Conservation (phyloP, 768 basidiomycete species). For the Mycena venus region DNA sequence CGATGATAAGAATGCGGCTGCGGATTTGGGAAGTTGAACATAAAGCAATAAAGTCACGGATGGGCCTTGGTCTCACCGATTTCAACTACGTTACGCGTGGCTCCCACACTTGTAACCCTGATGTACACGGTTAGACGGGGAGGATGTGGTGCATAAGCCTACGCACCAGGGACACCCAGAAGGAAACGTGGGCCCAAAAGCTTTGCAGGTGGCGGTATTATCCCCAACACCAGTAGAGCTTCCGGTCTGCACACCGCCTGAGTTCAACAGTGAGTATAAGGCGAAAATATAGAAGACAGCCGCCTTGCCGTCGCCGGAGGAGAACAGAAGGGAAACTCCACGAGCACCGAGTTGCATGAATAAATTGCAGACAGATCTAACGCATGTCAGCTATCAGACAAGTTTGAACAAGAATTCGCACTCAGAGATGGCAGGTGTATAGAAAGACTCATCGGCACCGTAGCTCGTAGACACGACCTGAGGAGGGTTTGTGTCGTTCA, state of each 20-base stretch:
- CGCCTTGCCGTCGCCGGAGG: constrained; percentile 62
- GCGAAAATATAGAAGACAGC: neutral
- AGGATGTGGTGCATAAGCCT: neutral
- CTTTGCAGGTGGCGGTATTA: neutral
- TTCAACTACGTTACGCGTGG: neutral
- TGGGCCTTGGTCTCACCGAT: neutral
- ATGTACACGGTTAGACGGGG: neutral
- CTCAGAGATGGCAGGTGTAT: neutral
- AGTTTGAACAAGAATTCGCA: neutral
- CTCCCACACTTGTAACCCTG: neutral
- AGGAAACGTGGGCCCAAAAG: neutral
- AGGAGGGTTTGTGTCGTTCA: neutral
- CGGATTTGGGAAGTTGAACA: neutral
- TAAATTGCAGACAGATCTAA: constrained; percentile 11
- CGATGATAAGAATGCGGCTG: neutral
- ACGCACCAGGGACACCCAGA: neutral
- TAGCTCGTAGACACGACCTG: neutral
- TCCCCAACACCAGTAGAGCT: neutral
- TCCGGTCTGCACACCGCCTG: neutral
- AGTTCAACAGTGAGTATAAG: neutral
- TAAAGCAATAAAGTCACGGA: neutral
- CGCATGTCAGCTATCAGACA: constrained; percentile 20
- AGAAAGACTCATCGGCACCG: neutral
- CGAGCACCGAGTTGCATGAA: constrained; percentile 49
- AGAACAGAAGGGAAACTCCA: constrained; percentile 59